Evolutionary conservation across 2,329 filamentous ascomycete species (phyloP), one percentile per base, ranked within the genome.

Genomic region (Fusarium sarcochroum): DNA sequence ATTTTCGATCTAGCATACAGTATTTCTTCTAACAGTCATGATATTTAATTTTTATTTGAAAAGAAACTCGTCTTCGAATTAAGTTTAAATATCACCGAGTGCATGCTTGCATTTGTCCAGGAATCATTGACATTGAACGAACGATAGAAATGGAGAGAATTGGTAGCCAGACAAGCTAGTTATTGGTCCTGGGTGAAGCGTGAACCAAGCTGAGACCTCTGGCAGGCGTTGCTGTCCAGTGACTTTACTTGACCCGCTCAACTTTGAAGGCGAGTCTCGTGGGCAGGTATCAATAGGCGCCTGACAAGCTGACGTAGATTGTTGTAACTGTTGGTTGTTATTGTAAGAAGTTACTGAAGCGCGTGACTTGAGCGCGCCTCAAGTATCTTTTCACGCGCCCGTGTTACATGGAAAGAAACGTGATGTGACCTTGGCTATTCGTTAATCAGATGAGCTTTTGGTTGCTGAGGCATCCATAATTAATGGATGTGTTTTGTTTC

Each of bases 391-490:
- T 57, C 66, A 63, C 66, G 66, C 62, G 63, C 52, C 45, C 52
- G 62, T 38, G 66, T 65, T 70, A 59, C 37, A 37, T 34, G 48
- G 57, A 49, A 53, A 57, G 41, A 48, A 54, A 69, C 50, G 56
- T 63, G 68, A 70, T 58, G 64, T 64, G 71, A 63, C 60, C 57
- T 53, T 66, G 61, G 50, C 69, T 65, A 61, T 53, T 57, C 51
- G 21, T 30, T 30, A 63, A 68, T 70, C 62, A 59, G 38, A 65
- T 68, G 68, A 63, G 62, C 42, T 40, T 40, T 55, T 63, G 63
- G 70, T 74, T 74, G 72, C 72, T 72, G 66, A 74, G 72, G 72
- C 72, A 71, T 70, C 62, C 66, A 54, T 41, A 58, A 52, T 23
- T 61, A 30, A 40, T 21, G 35, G 15, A 42, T 27, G 21, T 23